Conservation (phyloP, 2,329 filamentous ascomycete genomes). For the Exophiala dermatitidis region DNA sequence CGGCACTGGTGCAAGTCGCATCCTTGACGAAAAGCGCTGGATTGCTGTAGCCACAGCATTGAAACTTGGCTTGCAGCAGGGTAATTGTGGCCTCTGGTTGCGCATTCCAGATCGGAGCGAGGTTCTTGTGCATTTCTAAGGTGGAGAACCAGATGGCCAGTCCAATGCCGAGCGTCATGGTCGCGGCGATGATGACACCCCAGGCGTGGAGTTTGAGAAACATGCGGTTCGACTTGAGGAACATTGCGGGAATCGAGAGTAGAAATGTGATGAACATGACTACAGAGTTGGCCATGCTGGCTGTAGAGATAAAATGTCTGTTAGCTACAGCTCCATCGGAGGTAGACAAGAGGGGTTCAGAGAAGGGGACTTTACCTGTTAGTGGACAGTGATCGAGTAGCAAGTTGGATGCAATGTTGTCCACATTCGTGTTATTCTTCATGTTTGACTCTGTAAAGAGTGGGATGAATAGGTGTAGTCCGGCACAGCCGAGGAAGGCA, state of each 20-base stretch:
- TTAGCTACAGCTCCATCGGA: slow-evolving; percentile 11
- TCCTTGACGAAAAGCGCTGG: slow-evolving; percentile 65
- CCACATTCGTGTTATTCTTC: slow-evolving; percentile 37
- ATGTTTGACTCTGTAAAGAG: slow-evolving; percentile 43
- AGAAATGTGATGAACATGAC: slow-evolving; percentile 65
- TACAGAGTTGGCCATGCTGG: slow-evolving; percentile 64
- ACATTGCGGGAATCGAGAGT: slow-evolving; percentile 62
- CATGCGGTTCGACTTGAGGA: slow-evolving; percentile 56
- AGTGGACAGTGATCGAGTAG: slow-evolving; percentile 48
- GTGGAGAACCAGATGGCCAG: slow-evolving; percentile 67
- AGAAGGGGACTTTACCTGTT: slow-evolving; percentile 38
- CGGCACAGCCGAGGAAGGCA: slow-evolving; percentile 47
- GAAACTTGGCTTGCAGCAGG: slow-evolving; percentile 66
- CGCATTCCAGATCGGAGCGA: slow-evolving; percentile 54
- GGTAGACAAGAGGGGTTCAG: background rate
- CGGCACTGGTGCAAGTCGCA: slow-evolving; percentile 59
- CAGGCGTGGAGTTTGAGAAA: slow-evolving; percentile 66
- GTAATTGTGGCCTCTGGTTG: slow-evolving; percentile 55
- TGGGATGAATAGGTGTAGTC: slow-evolving; percentile 48
- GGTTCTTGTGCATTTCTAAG: slow-evolving; percentile 57
- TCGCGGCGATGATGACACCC: slow-evolving; percentile 52
- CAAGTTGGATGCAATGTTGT: slow-evolving; percentile 47
- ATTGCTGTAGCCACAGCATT: slow-evolving; percentile 75
- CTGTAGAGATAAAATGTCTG: slow-evolving; percentile 33
- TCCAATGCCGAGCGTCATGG: slow-evolving; percentile 61